Evolutionary conservation across 192 early-diverging fungal genomes (phyloP), one percentile per base, ranked within the genome.

Genomic region (Thamnidium elegans): DNA sequence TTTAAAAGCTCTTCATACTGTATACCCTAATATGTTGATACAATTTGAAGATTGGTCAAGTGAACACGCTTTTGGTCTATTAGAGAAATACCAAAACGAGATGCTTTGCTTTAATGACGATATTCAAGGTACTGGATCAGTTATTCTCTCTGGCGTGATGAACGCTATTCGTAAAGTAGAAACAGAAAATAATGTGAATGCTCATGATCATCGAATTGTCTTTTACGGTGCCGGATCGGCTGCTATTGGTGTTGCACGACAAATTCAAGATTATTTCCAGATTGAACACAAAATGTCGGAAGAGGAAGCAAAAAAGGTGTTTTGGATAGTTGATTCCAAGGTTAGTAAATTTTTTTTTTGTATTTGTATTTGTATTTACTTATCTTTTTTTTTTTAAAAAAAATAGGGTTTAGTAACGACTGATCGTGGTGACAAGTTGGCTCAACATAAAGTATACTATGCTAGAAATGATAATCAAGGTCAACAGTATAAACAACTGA

Each of bases 21-120:
- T 87, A 30, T 95, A 91, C 79, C 93, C 93, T 6, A 73, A 86
- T 46, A 65, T 94, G 63, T 82, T 98, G 21, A 89, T 98, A 53
- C 96, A 98, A 80, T 97, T 96, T 62, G 96, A 98, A 75, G 96
- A 98, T 70, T 99, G 95, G 68, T 92, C 91, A 34, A 89, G 91
- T 7, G 92, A 94, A 66, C 93, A 97, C 52, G 78, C 96, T 9
- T 96, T 96, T 71, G 89, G 83, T 9, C 78, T 94, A 44, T 76
- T 98, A 54, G 85, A 88, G 23, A 82, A 89, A 62, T 94, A 94
- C 75, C 83, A 91, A 60, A 64, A 87, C 69, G 74, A 81, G 30
- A 88, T 85, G 54, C 82, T 91, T 52, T 91, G 87, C 76, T 99
- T 99, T 77, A 99, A 99, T 76, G 96, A 99, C 66, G 93, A 95